Evolutionary conservation across 1,139 yeast species (phyloP).

Genomic region (Saccharomyces hybrid): DNA sequence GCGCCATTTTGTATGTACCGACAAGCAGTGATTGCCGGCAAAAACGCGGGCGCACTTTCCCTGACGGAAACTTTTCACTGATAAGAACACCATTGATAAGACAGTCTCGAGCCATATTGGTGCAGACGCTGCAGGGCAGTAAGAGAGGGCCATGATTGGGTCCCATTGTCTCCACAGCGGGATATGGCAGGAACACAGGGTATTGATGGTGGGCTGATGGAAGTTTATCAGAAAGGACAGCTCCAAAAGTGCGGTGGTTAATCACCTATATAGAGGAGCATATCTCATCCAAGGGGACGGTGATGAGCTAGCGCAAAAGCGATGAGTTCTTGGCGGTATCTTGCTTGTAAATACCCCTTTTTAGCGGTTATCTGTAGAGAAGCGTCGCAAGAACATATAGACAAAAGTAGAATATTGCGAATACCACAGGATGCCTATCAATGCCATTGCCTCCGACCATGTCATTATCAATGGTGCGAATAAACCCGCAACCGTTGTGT

Average conservation of each 20-base stretch:
- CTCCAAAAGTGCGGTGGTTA: not conserved
- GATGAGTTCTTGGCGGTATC: not conserved
- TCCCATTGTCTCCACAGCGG: not conserved
- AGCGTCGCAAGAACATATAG: not conserved
- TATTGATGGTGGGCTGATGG: not conserved
- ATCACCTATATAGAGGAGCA: not conserved
- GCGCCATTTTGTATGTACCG: not conserved
- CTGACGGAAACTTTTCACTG: not conserved
- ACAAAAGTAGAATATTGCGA: not conserved
- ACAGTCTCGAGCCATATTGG: not conserved
- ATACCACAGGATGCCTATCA: conserved; percentile 37
- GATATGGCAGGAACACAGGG: not conserved
- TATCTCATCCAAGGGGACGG: not conserved
- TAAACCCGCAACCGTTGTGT: conserved; percentile 61
- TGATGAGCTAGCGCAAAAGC: not conserved
- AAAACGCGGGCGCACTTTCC: not conserved
- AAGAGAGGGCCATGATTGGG: not conserved
- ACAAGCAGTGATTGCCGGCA: not conserved
- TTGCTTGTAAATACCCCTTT: not conserved
- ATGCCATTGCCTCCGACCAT: conserved; percentile 58
- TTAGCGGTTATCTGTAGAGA: not conserved
- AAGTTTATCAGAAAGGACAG: not conserved
- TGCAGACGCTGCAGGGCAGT: not conserved
- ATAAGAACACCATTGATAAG: not conserved
- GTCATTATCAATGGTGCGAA: conserved; percentile 50